phyloP scores from a whole-genome alignment of 805 yeast genomes.

The Barnettozyma siamensis region DNA sequence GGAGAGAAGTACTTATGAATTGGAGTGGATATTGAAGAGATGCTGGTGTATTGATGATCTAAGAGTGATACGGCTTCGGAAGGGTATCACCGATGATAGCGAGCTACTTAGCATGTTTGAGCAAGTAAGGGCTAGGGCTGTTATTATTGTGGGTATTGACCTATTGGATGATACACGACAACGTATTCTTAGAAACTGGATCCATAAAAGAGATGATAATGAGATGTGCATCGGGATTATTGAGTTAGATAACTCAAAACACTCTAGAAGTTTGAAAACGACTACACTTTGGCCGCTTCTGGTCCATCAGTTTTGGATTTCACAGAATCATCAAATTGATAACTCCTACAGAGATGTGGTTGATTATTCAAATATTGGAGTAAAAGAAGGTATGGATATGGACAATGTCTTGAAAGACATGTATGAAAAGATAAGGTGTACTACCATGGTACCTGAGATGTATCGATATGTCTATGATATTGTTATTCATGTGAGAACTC shows the following conservation, averaged over 20 bases:
- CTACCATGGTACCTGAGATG: slow-evolving; percentile 41
- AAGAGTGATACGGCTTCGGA: not conserved
- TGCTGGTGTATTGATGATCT: not conserved
- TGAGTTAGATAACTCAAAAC: slow-evolving; percentile 4
- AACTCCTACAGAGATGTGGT: not conserved
- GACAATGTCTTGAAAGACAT: too few relatives aligned
- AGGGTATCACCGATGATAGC: too few relatives aligned
- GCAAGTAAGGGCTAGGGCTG: slow-evolving; percentile 2
- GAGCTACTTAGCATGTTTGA: not conserved
- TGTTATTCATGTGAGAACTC: slow-evolving; percentile 45
- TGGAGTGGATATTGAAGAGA: not conserved
- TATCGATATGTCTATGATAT: slow-evolving; percentile 52
- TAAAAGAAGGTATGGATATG: not conserved
- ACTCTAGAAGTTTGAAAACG: slow-evolving; percentile 7
- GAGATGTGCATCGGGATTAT: not conserved
- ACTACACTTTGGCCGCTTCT: slow-evolving; percentile 14
- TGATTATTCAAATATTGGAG: not conserved
- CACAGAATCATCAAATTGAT: slow-evolving; percentile 1
- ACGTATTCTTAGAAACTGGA: slow-evolving; percentile 9
- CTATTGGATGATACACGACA: slow-evolving; percentile 8
- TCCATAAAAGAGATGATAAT: slow-evolving; percentile 14
- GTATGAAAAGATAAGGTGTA: slow-evolving; percentile 3
- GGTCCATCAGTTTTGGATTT: slow-evolving; percentile 1
- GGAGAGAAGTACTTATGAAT: not conserved
- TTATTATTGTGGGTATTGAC: slow-evolving; percentile 14